phyloP scores from a whole-genome alignment of 106 monocot genomes.

The Apostasia shenzhenica region DNA sequence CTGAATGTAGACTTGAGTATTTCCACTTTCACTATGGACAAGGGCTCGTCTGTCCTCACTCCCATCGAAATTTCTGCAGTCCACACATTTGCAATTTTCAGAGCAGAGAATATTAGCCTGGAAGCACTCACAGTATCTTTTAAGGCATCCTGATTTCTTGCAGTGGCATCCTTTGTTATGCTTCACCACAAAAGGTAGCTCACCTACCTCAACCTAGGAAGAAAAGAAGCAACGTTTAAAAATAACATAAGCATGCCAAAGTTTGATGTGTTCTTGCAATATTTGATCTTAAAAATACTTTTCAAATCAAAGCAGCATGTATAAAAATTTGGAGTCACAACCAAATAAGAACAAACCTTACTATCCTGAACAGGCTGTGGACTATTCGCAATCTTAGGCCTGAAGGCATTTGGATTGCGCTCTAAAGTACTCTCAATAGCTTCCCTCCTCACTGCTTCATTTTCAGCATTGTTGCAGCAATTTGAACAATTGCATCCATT shows the following conservation, averaged over 20 bases:
- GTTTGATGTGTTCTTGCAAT: no score
- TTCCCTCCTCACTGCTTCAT: constrained; percentile 44
- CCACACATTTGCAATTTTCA: constrained; percentile 87
- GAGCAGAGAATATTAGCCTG: constrained; percentile 95
- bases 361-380: constrained; percentile 33
- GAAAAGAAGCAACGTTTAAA: no score
- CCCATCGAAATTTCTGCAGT: constrained; percentile 87
- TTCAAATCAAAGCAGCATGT: no score
- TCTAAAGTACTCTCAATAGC: constrained; percentile 46
- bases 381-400: constrained; percentile 52
- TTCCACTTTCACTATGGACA: constrained; percentile 59
- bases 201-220: constrained; percentile 59
- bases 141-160: constrained; percentile 90
- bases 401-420: constrained; percentile 58
- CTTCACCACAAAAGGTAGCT: constrained; percentile 63
- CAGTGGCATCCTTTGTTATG: constrained; percentile 96
- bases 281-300: no score
- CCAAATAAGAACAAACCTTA: constrained; percentile 17
- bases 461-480: constrained; percentile 49
- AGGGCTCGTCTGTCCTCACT: constrained; percentile 64
- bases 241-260: no score
- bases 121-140: constrained; percentile 98
- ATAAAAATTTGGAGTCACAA: no score
- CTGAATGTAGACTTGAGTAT: constrained; percentile 42
- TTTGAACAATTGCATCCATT: constrained; percentile 57